A percentile compares a stretch with the other conserved stretches of the same genome.
phyloP scores from a whole-genome alignment of 352 stramenopile species.

The Aphanomyces stellatus region DNA sequence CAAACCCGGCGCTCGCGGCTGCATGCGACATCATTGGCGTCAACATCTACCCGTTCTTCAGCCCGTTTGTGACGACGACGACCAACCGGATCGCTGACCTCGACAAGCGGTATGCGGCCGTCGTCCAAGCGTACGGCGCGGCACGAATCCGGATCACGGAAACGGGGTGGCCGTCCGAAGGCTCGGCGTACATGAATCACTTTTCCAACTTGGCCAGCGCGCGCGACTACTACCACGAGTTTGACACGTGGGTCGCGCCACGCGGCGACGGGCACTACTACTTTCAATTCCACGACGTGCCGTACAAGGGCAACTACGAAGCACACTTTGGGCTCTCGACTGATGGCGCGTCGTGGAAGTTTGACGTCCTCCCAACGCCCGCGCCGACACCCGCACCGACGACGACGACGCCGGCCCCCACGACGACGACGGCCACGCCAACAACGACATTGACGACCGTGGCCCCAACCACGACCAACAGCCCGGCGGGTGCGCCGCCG shows the following conservation, averaged over 20 bases:
- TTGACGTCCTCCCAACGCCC: constrained; percentile 3
- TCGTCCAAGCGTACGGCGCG: constrained; percentile 28
- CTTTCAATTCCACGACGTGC: constrained; percentile 56
- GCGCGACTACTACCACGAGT: constrained; percentile 35
- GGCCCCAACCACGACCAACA: background rate
- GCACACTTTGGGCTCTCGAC: constrained; percentile 34
- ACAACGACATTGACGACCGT: background rate
- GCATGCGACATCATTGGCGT: constrained; percentile 31
- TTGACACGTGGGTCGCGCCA: constrained; percentile 25
- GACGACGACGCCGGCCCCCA: background rate
- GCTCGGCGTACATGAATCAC: constrained; percentile 19
- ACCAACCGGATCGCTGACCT: constrained; percentile 19
- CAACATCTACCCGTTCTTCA: constrained; percentile 42
- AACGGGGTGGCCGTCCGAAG: constrained; percentile 25
- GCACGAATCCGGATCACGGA: constrained; percentile 29
- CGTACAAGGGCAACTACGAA: constrained; percentile 33
- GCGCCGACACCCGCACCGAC: background rate
- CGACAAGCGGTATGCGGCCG: constrained; percentile 33
- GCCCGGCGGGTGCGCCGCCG: too few species aligned
- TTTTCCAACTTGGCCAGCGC: constrained; percentile 23
- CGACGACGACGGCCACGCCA: background rate
- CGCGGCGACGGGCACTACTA: constrained; percentile 32
- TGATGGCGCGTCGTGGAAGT: constrained; percentile 11
- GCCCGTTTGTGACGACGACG: constrained; percentile 23
- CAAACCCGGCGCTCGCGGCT: constrained; percentile 25